Conservation (phyloP, 768 basidiomycete species). For the Trametes villosa region DNA sequence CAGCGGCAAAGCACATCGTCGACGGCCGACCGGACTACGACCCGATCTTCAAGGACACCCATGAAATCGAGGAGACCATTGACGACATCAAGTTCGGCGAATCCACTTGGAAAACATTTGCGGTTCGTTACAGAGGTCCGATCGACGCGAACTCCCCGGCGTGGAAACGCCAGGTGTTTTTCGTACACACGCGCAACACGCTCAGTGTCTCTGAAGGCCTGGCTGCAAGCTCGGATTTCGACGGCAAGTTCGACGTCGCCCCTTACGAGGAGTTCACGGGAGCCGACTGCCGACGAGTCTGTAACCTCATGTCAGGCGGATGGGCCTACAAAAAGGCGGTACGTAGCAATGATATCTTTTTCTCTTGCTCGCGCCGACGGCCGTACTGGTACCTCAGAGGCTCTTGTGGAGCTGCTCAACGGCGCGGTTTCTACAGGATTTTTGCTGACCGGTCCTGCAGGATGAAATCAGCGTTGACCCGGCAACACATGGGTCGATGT, state of each 20-base stretch:
- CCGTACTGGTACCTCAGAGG: too few species aligned
- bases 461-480: constrained; percentile 16
- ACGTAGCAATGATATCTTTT: not conserved
- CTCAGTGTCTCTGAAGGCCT: constrained; percentile 32
- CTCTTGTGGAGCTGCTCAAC: too few species aligned
- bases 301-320: constrained; percentile 46
- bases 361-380: too few species aligned
- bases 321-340: constrained; percentile 47
- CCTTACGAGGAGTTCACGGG: constrained; percentile 35
- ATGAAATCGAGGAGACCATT: constrained; percentile 31
- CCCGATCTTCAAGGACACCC: not conserved
- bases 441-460: constrained; percentile 2
- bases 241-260: constrained; percentile 37
- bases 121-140: constrained; percentile 29
- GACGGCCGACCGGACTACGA: not conserved
- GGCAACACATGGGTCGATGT: constrained; percentile 12
- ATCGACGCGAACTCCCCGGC: constrained; percentile 27
- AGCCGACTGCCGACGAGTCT: constrained; percentile 31
- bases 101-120: constrained; percentile 30
- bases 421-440: too few species aligned
- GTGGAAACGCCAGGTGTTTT: constrained; percentile 39
- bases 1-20: not conserved
- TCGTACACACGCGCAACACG: constrained; percentile 41
- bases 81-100: constrained; percentile 30
- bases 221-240: constrained; percentile 42